Base-by-base conservation (phyloP, 108 stramenopile genomes). In the Cylindrotheca closterium region DNA sequence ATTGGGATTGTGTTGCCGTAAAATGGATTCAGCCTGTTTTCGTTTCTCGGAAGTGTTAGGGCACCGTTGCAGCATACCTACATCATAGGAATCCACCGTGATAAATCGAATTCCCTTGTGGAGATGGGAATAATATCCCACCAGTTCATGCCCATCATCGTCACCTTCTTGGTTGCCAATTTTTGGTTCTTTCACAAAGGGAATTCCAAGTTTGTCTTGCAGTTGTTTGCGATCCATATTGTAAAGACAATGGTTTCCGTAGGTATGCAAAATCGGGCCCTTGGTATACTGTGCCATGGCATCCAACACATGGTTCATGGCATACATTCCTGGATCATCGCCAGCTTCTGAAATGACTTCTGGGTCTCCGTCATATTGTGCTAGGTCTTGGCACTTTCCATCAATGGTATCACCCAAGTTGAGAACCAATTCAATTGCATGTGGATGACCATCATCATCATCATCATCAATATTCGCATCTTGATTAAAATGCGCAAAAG, bases 161-260 rank as follows among this genome's bases (percentile, higher is more conserved):
- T 78, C 24, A 74, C 34, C 76, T 74, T 27, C 71, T 75, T 5
- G 72, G 75, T n/a, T n/a, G 0, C 49, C 58, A 51, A 47, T 49
- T 29, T 55, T 53, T n/a, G 61, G 59, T 55, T 93, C 86, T 4
- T 60, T 21, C 0, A 75, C 74, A 67, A 94, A 94, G 7, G 84
- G 89, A 49, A 94, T 91, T 18, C 60, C 58, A 0, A 94, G 67
- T 34, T 77, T 82, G 4, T 74, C 4, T n/a, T 54, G 68, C 7
- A 94, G 30, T 26, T 63, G 60, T 22, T 71, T 15, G 25, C 93
- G 68, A 48, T 81, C 73, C n/a, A 94, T 45, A 73, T 88, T 93
- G 85, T 94, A 94, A 47, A 94, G 57, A 70, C 87, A 86, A 58
- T 94, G 93, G 60, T 94, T 94, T 2, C 93, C 93, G 66, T 94